phyloP scores from a whole-genome alignment of 1,139 yeast species.

The Geotrichum histeridarum region DNA sequence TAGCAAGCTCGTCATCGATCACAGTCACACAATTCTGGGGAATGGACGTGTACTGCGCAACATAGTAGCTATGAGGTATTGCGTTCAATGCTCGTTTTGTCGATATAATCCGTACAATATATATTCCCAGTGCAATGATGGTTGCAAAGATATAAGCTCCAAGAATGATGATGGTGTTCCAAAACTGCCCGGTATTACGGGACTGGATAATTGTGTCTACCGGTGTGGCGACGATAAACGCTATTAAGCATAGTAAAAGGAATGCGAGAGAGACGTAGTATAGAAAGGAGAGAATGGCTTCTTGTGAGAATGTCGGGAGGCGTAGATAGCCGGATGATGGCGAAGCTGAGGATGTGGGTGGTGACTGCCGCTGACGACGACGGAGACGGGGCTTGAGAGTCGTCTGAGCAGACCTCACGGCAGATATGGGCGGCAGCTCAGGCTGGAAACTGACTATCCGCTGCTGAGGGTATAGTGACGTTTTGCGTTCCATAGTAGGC shows the following conservation, averaged over 20 bases:
- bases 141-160: conserved; percentile 63
- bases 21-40: conserved; percentile 46
- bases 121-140: conserved; percentile 46
- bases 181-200: conserved; percentile 49
- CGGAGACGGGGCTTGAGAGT: not conserved
- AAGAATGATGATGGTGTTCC: conserved; percentile 71
- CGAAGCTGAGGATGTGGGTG: not conserved
- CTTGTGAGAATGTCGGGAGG: not conserved
- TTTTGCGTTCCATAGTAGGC: not conserved
- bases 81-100: conserved; percentile 59
- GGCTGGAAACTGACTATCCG: not conserved
- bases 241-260: conserved; percentile 49
- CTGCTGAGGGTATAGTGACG: not conserved
- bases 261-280: conserved; percentile 53
- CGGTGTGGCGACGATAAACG: conserved; percentile 62
- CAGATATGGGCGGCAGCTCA: not conserved
- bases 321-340: not conserved
- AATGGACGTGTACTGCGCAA: conserved; percentile 64
- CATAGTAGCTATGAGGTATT: conserved; percentile 62
- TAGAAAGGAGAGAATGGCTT: not conserved
- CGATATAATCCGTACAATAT: conserved; percentile 52
- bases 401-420: not conserved
- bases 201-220: conserved; percentile 73
- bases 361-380: not conserved
- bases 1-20: conserved; percentile 43